Base-by-base conservation (phyloP, 768 basidiomycete species). In the Russula griseocarnosa region DNA sequence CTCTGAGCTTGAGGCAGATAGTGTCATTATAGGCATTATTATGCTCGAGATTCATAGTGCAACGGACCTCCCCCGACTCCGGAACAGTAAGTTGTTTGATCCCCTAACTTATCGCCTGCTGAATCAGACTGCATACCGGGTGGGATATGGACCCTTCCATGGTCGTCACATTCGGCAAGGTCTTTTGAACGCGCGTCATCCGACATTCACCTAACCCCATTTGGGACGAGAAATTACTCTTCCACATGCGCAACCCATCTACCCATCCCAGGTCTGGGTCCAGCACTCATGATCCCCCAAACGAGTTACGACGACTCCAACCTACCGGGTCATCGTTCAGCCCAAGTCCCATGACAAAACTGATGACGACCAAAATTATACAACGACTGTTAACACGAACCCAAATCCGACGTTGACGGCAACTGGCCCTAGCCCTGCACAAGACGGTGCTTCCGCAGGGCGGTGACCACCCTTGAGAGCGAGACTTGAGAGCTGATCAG, bases 101-200 rank as follows among this genome's bases (percentile, higher is more conserved):
- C 36, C 36, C 36, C 16, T 9, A 20, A 22, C 1, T 3, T 32
- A 32, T 32, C 13, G 26, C 8, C 8, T 49, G 46, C 60, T 60
- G 47, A 47, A 22, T 22, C 46, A n/a, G 9, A 57, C 28, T 87
- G 1, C 84, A 89, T 0, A 90, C 85, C 0, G 91, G 90, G 0
- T 94, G 87, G 83, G 95, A 98, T 72, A 97, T 98, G 94, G 94
- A 98, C 70, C 94, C 95, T 0, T 98, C 98, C 71, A 90, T 92
- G 26, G 94, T 99, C 66, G 83, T 95, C 67, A 93, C 92, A 3
- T 99, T 99, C 67, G 92, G 95, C 34, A 95, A 94, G 73, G 92
- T 98, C 5, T 98, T 98, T 77, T 82, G 95, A 3, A 98, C 95
- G 0, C 86, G 90, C 36, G 86, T 94, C 30, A 86, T 94, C 60